Conservation (phyloP, 2,329 filamentous ascomycete genomes). For the Zymoseptoria brevis region DNA sequence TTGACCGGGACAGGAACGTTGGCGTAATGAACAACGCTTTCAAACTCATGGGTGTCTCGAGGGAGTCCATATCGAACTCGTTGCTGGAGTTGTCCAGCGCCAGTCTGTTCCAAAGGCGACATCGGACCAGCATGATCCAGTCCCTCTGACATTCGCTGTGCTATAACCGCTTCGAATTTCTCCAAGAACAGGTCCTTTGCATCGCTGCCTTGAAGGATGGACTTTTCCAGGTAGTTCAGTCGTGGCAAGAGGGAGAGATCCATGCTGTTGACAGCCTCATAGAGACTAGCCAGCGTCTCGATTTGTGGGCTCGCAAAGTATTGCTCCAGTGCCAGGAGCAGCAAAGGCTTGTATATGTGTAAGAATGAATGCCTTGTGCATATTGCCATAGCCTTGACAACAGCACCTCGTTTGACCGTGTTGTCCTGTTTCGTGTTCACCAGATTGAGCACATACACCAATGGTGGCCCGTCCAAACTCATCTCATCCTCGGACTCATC, state of each 20-base stretch:
- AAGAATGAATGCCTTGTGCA: conserved; percentile 95
- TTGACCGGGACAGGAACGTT: conserved; percentile 95
- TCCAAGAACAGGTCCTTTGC: conserved; percentile 95
- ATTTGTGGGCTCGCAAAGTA: conserved; percentile 89
- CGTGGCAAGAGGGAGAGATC: conserved; percentile 88
- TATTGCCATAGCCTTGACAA: conserved; percentile 98
- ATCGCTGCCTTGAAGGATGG: conserved; percentile 81
- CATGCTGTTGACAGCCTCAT: conserved; percentile 92
- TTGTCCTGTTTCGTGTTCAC: conserved; percentile 98
- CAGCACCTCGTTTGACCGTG: conserved; percentile 79
- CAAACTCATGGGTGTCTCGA: conserved; percentile 94
- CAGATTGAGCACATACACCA: conserved; percentile 94
- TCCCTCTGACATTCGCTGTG: conserved; percentile 67
- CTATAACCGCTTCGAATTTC: conserved; percentile 92
- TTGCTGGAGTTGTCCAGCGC: conserved; percentile 42
- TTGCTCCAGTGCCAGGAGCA: conserved; percentile 85
- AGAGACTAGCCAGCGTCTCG: conserved; percentile 80
- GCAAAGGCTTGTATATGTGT: conserved; percentile 95
- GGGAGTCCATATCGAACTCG: conserved; percentile 61
- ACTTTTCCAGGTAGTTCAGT: conserved; percentile 72
- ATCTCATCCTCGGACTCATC: conserved; percentile 44
- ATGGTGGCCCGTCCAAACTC: conserved; percentile 69
- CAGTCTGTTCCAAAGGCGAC: conserved; percentile 13
- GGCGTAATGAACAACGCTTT: conserved; percentile 91
- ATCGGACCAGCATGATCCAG: conserved; percentile 22